Evolutionary conservation across 2,329 filamentous ascomycete genomes (phyloP).

Genomic region (Bipolaris gigantea): DNA sequence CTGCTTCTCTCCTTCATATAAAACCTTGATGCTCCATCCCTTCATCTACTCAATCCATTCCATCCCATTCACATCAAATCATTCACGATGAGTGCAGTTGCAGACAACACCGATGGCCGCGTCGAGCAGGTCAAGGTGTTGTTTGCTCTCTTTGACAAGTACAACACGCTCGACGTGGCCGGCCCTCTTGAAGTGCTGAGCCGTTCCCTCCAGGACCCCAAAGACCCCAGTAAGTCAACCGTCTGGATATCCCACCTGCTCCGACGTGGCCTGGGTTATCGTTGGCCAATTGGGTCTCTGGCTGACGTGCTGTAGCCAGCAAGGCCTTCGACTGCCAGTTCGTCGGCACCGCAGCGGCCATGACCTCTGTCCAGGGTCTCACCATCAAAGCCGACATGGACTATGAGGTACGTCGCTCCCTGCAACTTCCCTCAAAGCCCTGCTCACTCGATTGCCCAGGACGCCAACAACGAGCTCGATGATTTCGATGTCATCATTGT

Average conservation of each 20-base stretch:
- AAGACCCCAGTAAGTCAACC: conserved; percentile 51
- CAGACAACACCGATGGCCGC: conserved; percentile 42
- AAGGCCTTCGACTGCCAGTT: conserved; percentile 60
- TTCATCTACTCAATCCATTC: conserved; percentile 21
- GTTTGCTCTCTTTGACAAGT: conserved; percentile 59
- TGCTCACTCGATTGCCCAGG: conserved; percentile 35
- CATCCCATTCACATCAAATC: conserved; percentile 22
- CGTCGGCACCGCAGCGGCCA: conserved; percentile 50
- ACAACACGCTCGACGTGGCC: conserved; percentile 60
- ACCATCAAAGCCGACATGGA: conserved; percentile 73
- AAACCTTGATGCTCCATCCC: conserved; percentile 21
- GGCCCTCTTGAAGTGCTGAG: conserved; percentile 62
- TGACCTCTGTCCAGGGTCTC: conserved; percentile 64
- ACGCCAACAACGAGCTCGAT: conserved; percentile 70
- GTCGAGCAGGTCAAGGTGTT: conserved; percentile 66
- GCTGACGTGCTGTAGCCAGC: conserved; percentile 46
- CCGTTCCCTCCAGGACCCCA: conserved; percentile 57
- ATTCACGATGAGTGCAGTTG: conserved; percentile 47
- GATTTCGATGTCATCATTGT: conserved; percentile 81
- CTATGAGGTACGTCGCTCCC: conserved; percentile 55
- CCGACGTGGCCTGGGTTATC: not conserved
- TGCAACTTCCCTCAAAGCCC: not conserved
- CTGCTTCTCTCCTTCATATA: conserved; percentile 19
- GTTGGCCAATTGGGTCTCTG: conserved; percentile 9
- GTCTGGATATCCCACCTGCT: not conserved